These are phyloP conservation scores for Obelidium mucronatum DNA, from an alignment of 192 early-diverging fungal genomes.

Conservation along the genomic window DNA sequence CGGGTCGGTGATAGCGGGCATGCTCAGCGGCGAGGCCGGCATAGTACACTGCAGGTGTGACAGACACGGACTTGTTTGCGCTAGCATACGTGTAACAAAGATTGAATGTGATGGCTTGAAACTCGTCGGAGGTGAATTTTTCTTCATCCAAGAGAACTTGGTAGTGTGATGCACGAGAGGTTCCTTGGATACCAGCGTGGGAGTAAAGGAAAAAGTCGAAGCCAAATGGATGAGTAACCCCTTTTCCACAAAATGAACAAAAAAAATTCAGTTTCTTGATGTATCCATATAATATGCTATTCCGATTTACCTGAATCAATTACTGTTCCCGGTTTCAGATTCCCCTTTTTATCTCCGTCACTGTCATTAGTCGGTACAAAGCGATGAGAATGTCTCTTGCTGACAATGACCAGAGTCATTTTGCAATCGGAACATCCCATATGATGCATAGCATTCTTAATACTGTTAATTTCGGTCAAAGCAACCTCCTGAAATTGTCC, in stretches of 20 bases:
- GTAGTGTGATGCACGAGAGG: constrained; percentile 88
- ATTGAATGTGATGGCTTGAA: constrained; percentile 85
- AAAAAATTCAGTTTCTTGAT: too few species aligned
- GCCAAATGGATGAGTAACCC: neutral
- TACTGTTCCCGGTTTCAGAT: constrained; percentile 49
- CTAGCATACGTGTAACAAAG: constrained; percentile 87
- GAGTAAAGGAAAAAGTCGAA: constrained; percentile 72
- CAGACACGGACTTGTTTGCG: constrained; percentile 86
- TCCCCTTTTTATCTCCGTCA: constrained; percentile 31
- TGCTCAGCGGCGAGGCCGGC: constrained; percentile 85
- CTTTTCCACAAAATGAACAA: neutral
- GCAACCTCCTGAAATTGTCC: constrained; percentile 58
- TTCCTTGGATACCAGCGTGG: constrained; percentile 90
- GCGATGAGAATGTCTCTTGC: constrained; percentile 79
- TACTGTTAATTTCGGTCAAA: constrained; percentile 54
- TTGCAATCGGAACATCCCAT: constrained; percentile 15
- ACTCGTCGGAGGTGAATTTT: constrained; percentile 72
- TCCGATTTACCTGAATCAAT: constrained; percentile 43
- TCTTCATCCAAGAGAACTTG: constrained; percentile 86
- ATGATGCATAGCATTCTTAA: constrained; percentile 41
- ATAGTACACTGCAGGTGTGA: constrained; percentile 89
- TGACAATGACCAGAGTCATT: constrained; percentile 70
- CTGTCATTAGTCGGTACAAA: constrained; percentile 49
- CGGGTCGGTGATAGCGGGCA: constrained; percentile 74
- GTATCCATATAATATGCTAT: too few species aligned